These are phyloP conservation scores for Solanum microdontum DNA, from an alignment of 257 asterid species.

Conservation along the genomic window DNA sequence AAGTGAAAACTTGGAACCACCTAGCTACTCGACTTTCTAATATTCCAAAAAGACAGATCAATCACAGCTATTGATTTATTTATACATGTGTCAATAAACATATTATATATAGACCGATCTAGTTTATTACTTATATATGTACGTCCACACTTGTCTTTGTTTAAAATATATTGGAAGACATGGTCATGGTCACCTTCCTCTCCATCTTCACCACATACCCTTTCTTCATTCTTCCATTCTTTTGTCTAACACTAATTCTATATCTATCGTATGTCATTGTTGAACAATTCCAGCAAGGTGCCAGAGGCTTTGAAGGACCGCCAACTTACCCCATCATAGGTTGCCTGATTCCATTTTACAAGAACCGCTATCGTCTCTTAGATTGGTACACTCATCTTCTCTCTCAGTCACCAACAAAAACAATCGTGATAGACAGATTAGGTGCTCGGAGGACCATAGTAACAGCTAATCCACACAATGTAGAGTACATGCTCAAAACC, in stretches of 20 bases:
- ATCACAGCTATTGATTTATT: background rate
- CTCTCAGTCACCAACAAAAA: conserved; percentile 30
- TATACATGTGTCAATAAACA: background rate
- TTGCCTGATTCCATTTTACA: conserved; percentile 49
- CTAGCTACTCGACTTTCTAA: background rate
- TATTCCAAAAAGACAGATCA: background rate
- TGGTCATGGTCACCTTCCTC: background rate
- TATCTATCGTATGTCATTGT: background rate
- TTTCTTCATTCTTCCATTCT: background rate
- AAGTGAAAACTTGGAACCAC: background rate
- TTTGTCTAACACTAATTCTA: background rate
- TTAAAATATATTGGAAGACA: background rate
- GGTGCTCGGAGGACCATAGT: conserved; percentile 47
- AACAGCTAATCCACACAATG: conserved; percentile 52
- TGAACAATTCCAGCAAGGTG: background rate
- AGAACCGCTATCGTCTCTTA: conserved; percentile 35
- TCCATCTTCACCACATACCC: background rate
- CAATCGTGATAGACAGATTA: conserved; percentile 32
- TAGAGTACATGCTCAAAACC: conserved; percentile 35
- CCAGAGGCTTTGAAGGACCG: conserved; percentile 10
- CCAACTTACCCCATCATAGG: conserved; percentile 43
- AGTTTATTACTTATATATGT: background rate
- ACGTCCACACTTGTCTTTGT: background rate
- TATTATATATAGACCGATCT: background rate
- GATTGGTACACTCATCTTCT: conserved; percentile 73